Evolutionary conservation across 2,329 filamentous ascomycete genomes (phyloP), one percentile per base, ranked within the genome.

Genomic region (Diaporthe citri): DNA sequence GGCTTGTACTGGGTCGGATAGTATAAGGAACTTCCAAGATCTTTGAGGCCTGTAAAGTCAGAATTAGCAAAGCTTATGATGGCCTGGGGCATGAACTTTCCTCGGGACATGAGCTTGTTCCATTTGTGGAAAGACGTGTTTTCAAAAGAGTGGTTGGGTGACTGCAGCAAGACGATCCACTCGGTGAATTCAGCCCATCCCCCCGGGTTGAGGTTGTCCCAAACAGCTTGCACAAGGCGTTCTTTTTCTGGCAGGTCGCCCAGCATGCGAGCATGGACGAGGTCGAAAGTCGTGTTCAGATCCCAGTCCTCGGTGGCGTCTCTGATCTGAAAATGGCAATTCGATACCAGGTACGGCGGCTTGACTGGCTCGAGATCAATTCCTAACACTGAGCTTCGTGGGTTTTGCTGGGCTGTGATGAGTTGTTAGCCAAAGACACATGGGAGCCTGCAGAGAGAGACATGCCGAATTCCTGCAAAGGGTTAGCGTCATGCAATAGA

Each of bases 101-200:
- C 78, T 80, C 80, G 72, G 31, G 75, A 76, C 72, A 83, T 73
- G 5, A 82, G 78, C 3, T 57, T 52, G 72, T 82, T 82, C 79
- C 82, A 82, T 43, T 77, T 80, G 15, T 80, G 78, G 60, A 83
- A 79, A 2, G 80, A 79, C 9, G 78, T 82, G 74, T 81, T 81
- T 7, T 80, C 72, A 15, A 83, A 77, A 4, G 82, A 82, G 64
- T 78, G 79, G 75, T 84, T 79, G 8, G 82, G 77, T 7, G 82
- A 82, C 51, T 81, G 78, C 5, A 82, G 78, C 22, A 80, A 72
- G 60, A 81, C 77, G 39, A 81, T 77, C 81, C 80, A 84, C 77
- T 84, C 83, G 39, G 81, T 82, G 74, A 83, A 82, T 78, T 84
- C 82, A 67, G 81, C 77, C 78, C 80, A 83, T n/a, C 81, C 82